Conservation (phyloP, 495 filamentous ascomycete genomes). For the Aspergillus biplanus region DNA sequence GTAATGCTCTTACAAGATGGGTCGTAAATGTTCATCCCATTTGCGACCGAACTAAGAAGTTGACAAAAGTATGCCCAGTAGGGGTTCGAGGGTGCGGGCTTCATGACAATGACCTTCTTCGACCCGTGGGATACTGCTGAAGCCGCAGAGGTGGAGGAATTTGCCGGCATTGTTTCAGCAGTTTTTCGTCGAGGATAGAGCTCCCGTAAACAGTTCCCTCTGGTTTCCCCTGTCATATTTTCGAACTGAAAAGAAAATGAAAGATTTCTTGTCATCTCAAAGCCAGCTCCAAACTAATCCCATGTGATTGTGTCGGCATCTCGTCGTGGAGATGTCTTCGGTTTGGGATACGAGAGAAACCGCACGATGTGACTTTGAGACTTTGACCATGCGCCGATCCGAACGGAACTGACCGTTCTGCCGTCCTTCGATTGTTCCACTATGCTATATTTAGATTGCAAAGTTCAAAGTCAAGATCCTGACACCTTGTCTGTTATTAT, state of each 20-base stretch:
- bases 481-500: neutral
- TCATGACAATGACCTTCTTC: no score
- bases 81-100: no score
- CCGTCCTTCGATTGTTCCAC: neutral
- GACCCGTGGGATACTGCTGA: no score
- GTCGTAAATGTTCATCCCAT: no score
- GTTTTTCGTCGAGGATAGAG: no score
- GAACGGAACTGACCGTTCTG: slow-evolving; percentile 3
- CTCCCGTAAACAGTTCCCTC: neutral
- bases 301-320: neutral
- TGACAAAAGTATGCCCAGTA: no score
- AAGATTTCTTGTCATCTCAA: neutral
- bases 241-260: neutral
- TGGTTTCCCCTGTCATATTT: neutral
- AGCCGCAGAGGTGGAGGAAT: no score
- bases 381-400: slow-evolving; percentile 1
- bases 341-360: neutral
- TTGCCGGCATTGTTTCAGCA: no score
- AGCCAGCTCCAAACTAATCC: neutral
- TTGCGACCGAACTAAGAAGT: no score
- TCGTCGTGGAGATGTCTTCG: neutral
- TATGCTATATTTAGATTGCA: neutral
- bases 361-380: slow-evolving; percentile 14
- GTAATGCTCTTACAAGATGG: no score
- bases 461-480: neutral